Base-by-base conservation (phyloP, 164 flowering plant species). In the Sextonia rubra region DNA sequence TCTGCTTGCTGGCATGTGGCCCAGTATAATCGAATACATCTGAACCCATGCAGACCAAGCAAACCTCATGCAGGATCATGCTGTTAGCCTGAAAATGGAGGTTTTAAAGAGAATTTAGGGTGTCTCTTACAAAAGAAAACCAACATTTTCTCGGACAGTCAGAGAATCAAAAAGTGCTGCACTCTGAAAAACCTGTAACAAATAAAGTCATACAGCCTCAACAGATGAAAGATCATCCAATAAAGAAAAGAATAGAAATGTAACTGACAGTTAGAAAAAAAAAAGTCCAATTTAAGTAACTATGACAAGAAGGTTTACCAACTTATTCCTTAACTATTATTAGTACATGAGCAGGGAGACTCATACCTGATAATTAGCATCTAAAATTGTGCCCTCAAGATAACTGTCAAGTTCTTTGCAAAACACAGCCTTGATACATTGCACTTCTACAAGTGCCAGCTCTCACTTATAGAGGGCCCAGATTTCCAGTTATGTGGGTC, bases 141-240 rank as follows among this genome's bases (percentile, higher is more conserved):
- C 99, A 85, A 96, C 99, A 86, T 96, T 93, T 86, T 96, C 98
- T 69, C 98, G 97, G 71, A 96, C 99, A 61, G 94, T 91, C 70
- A 93, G 76, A 55, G 98, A 96, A 82, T 93, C 99, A 85, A 96
- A 96, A 72, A 93, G 97, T 75, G 99, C 97, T 8, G 98, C 99
- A 87, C 98, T 92, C 81, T 96, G 99, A 76, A 96, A 96, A 15
- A 95, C 98, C 99, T 95, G 87, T 77, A 15, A 69, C n/a, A 12
- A 55, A 77, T 55, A 25, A 52, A 55, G 72, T 69, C 61, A 20
- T 52, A 68, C 66, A 26, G 44, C 29, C 49, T 52, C 15, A 68
- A 44, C 49, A 4, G 15, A 49, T 20, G 60, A 56, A 23, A 6
- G 58, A 9, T 29, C 27, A 17, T 20, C 1, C 3, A 20, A 15